Evolutionary conservation across 108 stramenopile species (phyloP).

Genomic region (Conticribra weissflogii): DNA sequence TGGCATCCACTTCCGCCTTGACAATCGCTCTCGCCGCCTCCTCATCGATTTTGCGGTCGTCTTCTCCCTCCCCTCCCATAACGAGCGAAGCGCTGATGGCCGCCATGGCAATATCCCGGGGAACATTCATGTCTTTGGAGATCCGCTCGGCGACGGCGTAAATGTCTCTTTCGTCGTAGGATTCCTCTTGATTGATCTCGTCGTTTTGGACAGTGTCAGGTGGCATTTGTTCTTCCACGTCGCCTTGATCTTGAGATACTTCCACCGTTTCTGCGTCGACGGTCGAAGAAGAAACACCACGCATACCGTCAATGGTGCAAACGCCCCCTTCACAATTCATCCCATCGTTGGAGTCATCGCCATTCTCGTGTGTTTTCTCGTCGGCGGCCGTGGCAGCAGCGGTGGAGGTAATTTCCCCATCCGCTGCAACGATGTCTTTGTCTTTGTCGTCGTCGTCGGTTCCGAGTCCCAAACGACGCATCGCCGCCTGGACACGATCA

Average conservation of each 20-base stretch:
- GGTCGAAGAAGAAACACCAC: too few species aligned
- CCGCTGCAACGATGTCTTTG: constrained; percentile 6
- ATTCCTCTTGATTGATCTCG: background rate
- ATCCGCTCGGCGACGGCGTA: constrained; percentile 52
- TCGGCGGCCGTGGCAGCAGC: constrained; percentile 4
- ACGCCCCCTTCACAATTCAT: constrained; percentile 65
- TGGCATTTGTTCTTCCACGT: background rate
- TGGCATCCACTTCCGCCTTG: constrained; percentile 71
- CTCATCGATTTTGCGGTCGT: constrained; percentile 48
- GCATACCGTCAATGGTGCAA: constrained; percentile 47
- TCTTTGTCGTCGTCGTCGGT: constrained; percentile 18
- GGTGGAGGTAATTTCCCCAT: background rate
- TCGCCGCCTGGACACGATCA: constrained; percentile 79
- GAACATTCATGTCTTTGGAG: constrained; percentile 66
- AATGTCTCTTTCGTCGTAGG: constrained; percentile 30
- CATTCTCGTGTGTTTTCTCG: too few species aligned
- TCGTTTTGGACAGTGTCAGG: background rate
- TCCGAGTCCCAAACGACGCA: constrained; percentile 73
- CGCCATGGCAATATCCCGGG: constrained; percentile 67
- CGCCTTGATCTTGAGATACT: constrained; percentile 4
- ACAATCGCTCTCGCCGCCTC: constrained; percentile 72
- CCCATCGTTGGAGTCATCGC: too few species aligned
- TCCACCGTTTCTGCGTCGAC: background rate
- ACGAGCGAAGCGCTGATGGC: constrained; percentile 71
- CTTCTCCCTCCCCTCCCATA: constrained; percentile 15